Evolutionary conservation across 2,329 filamentous ascomycete genomes (phyloP), one percentile per base, ranked within the genome.

Genomic region (Paraphoma chrysanthemicola): DNA sequence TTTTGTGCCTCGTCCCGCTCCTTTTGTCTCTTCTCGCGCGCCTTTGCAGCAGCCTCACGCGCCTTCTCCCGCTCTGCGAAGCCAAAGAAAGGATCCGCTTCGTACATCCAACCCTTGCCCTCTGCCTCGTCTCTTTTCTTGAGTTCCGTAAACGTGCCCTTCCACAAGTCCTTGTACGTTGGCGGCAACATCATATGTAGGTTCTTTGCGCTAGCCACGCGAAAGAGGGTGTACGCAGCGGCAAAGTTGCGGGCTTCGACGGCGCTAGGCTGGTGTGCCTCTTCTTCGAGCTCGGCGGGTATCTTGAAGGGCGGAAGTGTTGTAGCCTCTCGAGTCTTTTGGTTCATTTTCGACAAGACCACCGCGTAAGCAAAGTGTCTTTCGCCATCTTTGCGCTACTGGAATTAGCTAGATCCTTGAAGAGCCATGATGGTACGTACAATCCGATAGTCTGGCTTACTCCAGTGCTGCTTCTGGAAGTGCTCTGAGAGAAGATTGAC

Each of bases 391-490:
- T 90, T 92, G 62, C 83, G 85, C 83, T 85, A 42, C 10, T 30
- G 1, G 48, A 12, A 23, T 67, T 49, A 69, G 66, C 44, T 12
- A 42, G 23, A n/a, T 16, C 5, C 2, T n/a, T 30, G 9, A 1
- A 16, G 46, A 16, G 12, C 1, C 6, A 14, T 36, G 33, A 14
- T 14, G 9, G 3, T 18, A 38, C 66, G 47, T 80, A 90, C 87
- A 81, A 92, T 92, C 62, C 90, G 90, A 77, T 97, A 99, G 62
- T 96, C 93, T 1, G 94, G 94, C 74, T 89, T 94, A 64, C 92
- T 91, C 95, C 95, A 99, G 74, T 92, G 92, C 76, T 96, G 91
- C 77, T 94, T 96, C 79, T 97, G 93, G 70, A 93, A 97, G 78
- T 96, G 91, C 81, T 98, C 95, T 36, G 91, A 92, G 62, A 98